These are phyloP conservation scores for Colletotrichum eleusines DNA, from an alignment of 2,329 filamentous ascomycete species.

Conservation along the genomic window DNA sequence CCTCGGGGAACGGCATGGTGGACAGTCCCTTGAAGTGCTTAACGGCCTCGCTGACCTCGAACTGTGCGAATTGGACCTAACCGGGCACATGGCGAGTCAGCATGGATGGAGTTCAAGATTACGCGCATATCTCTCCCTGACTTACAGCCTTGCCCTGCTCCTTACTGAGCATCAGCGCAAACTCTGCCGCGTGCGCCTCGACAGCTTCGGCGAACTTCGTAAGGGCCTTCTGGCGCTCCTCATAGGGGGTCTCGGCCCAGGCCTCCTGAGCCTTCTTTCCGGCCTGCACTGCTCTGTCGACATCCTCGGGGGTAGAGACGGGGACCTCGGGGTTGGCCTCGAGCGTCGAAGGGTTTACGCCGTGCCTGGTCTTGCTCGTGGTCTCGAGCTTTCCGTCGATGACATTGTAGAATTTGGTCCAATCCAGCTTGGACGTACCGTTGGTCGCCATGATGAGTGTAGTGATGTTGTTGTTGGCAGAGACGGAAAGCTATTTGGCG, in stretches of 20 bases:
- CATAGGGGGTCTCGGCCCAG: constrained; percentile 56
- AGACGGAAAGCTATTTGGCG: constrained; percentile 21
- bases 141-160: constrained; percentile 45
- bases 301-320: constrained; percentile 59
- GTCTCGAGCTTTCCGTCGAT: constrained; percentile 62
- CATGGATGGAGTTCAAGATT: not conserved
- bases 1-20: constrained; percentile 33
- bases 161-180: constrained; percentile 40
- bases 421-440: constrained; percentile 35
- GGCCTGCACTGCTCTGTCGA: constrained; percentile 62
- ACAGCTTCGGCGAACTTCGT: constrained; percentile 40
- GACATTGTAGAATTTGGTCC: constrained; percentile 62
- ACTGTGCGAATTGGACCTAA: constrained; percentile 31
- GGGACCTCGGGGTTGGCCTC: constrained; percentile 64
- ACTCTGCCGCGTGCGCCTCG: constrained; percentile 37
- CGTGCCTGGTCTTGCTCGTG: constrained; percentile 58
- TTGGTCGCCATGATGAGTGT: constrained; percentile 32
- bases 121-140: not conserved
- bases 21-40: constrained; percentile 33
- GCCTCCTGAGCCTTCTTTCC: constrained; percentile 55
- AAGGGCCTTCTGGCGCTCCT: constrained; percentile 48
- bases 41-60: constrained; percentile 31
- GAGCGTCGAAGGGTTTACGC: constrained; percentile 64
- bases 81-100: not conserved
- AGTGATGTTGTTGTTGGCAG: not conserved